Conservation (phyloP, 164 flowering plant species). For the Aristolochia contorta region DNA sequence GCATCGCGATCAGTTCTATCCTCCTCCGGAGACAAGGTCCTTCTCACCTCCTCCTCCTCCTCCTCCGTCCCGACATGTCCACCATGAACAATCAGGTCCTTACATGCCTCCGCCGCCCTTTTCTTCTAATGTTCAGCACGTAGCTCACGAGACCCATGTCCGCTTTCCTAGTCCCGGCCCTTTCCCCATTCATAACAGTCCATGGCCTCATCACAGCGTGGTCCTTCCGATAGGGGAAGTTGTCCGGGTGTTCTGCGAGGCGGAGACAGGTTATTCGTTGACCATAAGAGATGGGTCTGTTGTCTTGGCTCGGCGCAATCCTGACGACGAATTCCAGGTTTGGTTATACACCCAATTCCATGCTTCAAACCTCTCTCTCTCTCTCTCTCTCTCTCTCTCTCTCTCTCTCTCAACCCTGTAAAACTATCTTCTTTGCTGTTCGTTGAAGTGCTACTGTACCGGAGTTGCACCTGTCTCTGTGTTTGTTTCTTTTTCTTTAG, state of each 20-base stretch:
- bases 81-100: background rate
- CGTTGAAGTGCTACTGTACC: conserved; percentile 3
- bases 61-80: background rate
- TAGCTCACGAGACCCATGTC: background rate
- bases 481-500: no score
- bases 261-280: conserved; percentile 33
- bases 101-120: background rate
- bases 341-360: no score
- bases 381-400: no score
- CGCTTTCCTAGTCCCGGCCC: background rate
- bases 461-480: no score
- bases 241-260: conserved; percentile 42
- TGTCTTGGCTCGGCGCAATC: conserved; percentile 40
- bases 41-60: conserved; percentile 1
- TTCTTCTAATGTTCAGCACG: background rate
- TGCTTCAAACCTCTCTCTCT: no score
- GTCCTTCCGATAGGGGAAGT: background rate
- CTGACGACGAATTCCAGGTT: conserved; percentile 41
- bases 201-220: background rate
- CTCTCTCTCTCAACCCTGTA: no score
- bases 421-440: background rate
- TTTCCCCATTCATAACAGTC: background rate
- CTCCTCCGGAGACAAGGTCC: background rate
- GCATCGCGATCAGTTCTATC: background rate
- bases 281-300: conserved; percentile 51